Evolutionary conservation across 352 stramenopile species (phyloP).

Genomic region (Plasmopara viticola): DNA sequence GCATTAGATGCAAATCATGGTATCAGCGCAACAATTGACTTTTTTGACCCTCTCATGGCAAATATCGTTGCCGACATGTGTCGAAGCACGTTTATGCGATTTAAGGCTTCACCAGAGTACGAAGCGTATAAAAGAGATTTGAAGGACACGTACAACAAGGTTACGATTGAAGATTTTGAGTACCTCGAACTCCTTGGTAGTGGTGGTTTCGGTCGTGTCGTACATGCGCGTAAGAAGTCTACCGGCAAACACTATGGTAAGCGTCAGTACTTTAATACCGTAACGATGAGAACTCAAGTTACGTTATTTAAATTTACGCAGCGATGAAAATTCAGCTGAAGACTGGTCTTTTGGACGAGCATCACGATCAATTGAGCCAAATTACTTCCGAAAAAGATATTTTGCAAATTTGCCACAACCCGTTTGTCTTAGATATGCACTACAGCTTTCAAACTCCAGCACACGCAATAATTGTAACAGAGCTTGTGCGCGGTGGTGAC

Average conservation of each 20-base stretch:
- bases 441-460: constrained; percentile 86
- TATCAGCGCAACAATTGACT: constrained; percentile 43
- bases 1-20: constrained; percentile 37
- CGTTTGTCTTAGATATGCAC: constrained; percentile 87
- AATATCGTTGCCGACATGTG: constrained; percentile 73
- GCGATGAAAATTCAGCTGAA: constrained; percentile 92
- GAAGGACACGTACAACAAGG: constrained; percentile 85
- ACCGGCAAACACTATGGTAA: constrained; percentile 87
- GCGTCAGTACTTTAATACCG: neutral
- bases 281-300: neutral
- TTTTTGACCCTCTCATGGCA: constrained; percentile 63
- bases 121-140: constrained; percentile 68
- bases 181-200: constrained; percentile 83
- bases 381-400: constrained; percentile 88
- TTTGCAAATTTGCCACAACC: constrained; percentile 82
- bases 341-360: constrained; percentile 78
- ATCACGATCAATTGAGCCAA: constrained; percentile 75
- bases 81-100: constrained; percentile 75
- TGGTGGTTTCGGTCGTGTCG: constrained; percentile 87
- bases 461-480: constrained; percentile 84
- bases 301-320: constrained; percentile 20
- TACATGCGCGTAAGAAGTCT: constrained; percentile 86
- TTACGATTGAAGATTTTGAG: constrained; percentile 80
- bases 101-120: constrained; percentile 66
- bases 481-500: constrained; percentile 78